Evolutionary conservation across 768 basidiomycete species (phyloP).

Genomic region (Lentinula guzmanii): DNA sequence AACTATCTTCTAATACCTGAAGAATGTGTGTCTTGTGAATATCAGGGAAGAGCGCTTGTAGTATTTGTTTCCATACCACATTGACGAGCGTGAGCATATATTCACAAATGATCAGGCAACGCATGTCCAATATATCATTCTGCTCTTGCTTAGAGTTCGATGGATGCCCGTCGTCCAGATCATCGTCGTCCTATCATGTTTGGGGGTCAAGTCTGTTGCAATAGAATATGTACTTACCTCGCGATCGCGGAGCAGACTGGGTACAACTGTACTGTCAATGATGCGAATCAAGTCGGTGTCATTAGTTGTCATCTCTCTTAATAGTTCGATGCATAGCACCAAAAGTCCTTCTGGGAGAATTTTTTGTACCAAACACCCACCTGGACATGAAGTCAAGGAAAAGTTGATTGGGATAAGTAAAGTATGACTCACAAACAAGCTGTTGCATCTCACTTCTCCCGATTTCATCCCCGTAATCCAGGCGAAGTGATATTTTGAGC

Average conservation of each 20-base stretch:
- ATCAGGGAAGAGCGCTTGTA: neutral
- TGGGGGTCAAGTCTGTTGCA: no score
- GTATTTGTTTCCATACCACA: constrained; percentile 34
- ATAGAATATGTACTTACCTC: constrained; percentile 13
- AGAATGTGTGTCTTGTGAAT: constrained; percentile 27
- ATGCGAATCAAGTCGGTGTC: constrained; percentile 67
- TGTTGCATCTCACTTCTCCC: constrained; percentile 68
- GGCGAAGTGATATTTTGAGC: constrained; percentile 51
- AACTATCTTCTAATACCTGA: constrained; percentile 39
- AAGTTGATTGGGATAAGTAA: no score
- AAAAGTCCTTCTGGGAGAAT: constrained; percentile 53
- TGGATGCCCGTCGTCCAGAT: neutral
- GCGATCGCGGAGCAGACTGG: constrained; percentile 22
- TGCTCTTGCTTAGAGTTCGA: constrained; percentile 11
- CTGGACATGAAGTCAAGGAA: constrained; percentile 18
- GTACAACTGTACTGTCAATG: constrained; percentile 46
- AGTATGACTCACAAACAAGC: constrained; percentile 44
- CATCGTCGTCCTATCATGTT: no score
- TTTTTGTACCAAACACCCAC: constrained; percentile 62
- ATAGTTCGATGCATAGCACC: constrained; percentile 56
- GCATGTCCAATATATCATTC: constrained; percentile 48
- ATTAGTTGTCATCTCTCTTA: constrained; percentile 50
- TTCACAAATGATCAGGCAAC: constrained; percentile 58
- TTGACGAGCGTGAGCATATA: constrained; percentile 67
- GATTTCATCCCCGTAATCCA: constrained; percentile 73